Evolutionary conservation across 1,284 basidiomycete species (phyloP).

Genomic region (Ganoderma multipileum): DNA sequence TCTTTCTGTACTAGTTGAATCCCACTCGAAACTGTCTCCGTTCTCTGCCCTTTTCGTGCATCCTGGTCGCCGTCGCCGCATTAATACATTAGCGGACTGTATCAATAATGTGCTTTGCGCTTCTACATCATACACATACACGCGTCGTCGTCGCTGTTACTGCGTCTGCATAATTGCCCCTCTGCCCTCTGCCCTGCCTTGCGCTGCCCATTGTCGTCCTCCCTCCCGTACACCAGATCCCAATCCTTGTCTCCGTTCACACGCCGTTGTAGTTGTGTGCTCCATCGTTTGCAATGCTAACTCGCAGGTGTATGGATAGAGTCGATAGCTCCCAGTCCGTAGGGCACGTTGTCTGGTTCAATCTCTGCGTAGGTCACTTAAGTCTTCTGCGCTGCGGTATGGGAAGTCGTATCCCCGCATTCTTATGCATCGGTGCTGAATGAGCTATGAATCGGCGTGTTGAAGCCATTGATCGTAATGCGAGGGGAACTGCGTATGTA

Average conservation of each 20-base stretch:
- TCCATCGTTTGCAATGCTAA: conserved; percentile 14
- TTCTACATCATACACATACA: conserved; percentile 8
- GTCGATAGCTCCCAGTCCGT: neutral
- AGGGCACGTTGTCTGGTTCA: neutral
- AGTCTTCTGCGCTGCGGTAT: neutral
- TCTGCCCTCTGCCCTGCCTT: neutral
- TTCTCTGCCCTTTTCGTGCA: conserved; percentile 22
- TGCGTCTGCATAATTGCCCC: conserved; percentile 6
- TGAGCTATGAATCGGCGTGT: neutral
- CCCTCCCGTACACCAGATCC: neutral
- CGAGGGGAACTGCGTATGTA: neutral
- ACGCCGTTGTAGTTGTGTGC: neutral
- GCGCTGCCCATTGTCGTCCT: neutral
- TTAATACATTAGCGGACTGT: conserved; percentile 10
- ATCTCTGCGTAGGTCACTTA: neutral
- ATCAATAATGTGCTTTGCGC: conserved; percentile 16
- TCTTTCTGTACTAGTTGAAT: neutral
- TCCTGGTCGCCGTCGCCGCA: conserved; percentile 1
- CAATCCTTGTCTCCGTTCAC: neutral
- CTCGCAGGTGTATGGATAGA: conserved; percentile 22
- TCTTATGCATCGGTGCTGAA: neutral
- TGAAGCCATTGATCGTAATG: neutral
- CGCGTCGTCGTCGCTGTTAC: neutral
- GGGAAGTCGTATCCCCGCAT: neutral
- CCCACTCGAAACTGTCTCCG: conserved; percentile 18